Base-by-base conservation (phyloP, 192 early-diverging fungal genomes). In the Entomortierella lignicola region DNA sequence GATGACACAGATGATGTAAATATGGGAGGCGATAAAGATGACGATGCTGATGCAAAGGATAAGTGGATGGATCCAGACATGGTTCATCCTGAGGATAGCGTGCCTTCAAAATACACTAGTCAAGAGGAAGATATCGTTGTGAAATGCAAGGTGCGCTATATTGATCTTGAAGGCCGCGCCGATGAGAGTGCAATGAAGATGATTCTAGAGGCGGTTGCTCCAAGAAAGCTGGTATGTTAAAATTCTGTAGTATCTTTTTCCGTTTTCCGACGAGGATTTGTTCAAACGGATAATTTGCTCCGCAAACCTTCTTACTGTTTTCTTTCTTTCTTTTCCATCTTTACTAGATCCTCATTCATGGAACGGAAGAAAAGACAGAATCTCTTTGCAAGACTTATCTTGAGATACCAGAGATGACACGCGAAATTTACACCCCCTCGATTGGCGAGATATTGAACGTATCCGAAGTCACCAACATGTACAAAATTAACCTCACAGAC, bases 131-230 rank as follows among this genome's bases (percentile, higher is more conserved):
- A 75, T 13, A 54, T 98, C 15, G 56, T 85, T 1, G 60, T 98
- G 8, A 86, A 81, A 15, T 98, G 97, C 71, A 86, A 86, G 59
- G 74, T 98, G 26, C 81, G 86, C 32, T 98, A 92, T 81, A 88
- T 99, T 8, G 97, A 98, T 84, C 84, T 98, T 63, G 97, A 98
- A 74, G 98, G 98, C 44, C 88, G 93, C 29, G 87, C 94, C 0
- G 97, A 98, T 72, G 95, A 92, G 52, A 85, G 87, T 42, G 94
- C 95, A 8, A 85, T 96, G 30, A 91, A 90, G 71, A 95, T 93
- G 60, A 97, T 98, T 73, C 72, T 99, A 13, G 85, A 90, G 25
- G 89, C 93, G 68, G 87, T 96, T 47, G 85, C 89, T 41, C 93
- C 94, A 20, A 82, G 92, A 53, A 96, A 94, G 81, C 63, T 96